Percentiles rank a stretch among this genome's conserved stretches.
Evolutionary conservation across 495 filamentous ascomycete species (phyloP).

Genomic region (Talaromyces proteolyticus): DNA sequence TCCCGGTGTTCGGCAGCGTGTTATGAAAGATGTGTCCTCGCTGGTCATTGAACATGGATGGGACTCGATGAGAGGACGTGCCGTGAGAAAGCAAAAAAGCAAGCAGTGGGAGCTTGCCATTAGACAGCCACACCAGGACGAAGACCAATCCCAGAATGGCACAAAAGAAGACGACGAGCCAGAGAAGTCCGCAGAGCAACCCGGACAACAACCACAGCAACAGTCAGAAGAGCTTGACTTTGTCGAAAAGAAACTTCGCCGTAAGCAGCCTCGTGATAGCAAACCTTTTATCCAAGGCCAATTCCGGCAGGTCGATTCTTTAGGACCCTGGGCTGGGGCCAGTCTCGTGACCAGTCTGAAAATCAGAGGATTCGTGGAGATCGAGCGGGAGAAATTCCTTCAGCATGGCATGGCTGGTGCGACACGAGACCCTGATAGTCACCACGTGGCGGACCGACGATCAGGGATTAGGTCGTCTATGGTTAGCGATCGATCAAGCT

Average conservation of each 20-base stretch:
- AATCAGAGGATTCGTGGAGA: constrained; percentile 69
- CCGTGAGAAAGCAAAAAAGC: constrained; percentile 45
- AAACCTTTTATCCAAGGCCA: constrained; percentile 46
- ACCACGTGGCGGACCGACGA: constrained; percentile 40
- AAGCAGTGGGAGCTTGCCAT: constrained; percentile 43
- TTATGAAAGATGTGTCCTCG: constrained; percentile 65
- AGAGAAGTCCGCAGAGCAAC: constrained; percentile 35
- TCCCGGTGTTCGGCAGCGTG: constrained; percentile 71
- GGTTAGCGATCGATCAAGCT: constrained; percentile 57
- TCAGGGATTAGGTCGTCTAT: constrained; percentile 44
- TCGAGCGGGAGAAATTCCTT: constrained; percentile 81
- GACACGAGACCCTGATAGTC: constrained; percentile 53
- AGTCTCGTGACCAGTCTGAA: constrained; percentile 77
- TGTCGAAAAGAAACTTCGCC: constrained; percentile 56
- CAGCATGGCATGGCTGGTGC: constrained; percentile 72
- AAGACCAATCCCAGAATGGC: constrained; percentile 8
- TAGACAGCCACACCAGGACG: constrained; percentile 19
- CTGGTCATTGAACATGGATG: constrained; percentile 66
- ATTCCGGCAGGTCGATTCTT: constrained; percentile 70
- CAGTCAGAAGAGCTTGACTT: constrained; percentile 58
- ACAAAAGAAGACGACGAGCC: constrained; percentile 11
- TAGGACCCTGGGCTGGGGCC: constrained; percentile 86
- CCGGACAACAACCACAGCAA: too few species aligned
- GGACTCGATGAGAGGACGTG: constrained; percentile 65
- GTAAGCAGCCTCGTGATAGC: constrained; percentile 39